Percentiles rank a stretch among this genome's conserved stretches.
Conservation (phyloP, 331 rosid genomes). For the Erythrophleum ivorense region DNA sequence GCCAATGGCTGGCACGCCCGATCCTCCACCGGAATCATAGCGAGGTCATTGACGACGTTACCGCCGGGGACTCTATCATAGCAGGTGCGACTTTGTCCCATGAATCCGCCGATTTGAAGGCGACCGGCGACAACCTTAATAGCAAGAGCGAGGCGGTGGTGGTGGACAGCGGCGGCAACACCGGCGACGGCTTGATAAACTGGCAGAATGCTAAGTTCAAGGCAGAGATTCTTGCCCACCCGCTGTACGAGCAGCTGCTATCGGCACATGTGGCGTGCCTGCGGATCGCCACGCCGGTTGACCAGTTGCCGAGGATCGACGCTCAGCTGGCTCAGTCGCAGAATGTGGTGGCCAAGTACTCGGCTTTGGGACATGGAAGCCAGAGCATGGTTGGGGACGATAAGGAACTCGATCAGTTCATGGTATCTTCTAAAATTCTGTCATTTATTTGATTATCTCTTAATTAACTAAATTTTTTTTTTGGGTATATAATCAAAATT, state of each 20-base stretch:
- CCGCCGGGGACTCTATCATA: slow-evolving; percentile 62
- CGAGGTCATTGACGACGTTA: slow-evolving; percentile 70
- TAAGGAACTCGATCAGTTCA: slow-evolving; percentile 91
- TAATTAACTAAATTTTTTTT: background rate
- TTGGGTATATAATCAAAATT: background rate
- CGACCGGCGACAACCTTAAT: slow-evolving; percentile 12
- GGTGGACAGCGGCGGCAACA: slow-evolving; percentile 46
- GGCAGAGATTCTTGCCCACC: slow-evolving; percentile 88
- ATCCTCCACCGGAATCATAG: slow-evolving; percentile 85
- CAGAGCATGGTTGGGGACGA: slow-evolving; percentile 68
- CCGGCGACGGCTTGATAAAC: slow-evolving; percentile 62
- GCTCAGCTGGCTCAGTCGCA: slow-evolving; percentile 95
- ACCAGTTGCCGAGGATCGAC: slow-evolving; percentile 95
- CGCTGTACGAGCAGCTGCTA: slow-evolving; percentile 86
- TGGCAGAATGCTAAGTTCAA: slow-evolving; percentile 90
- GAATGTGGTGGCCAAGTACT: slow-evolving; percentile 94
- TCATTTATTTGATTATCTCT: background rate
- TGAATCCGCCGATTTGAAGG: slow-evolving; percentile 65
- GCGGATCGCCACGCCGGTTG: slow-evolving; percentile 97
- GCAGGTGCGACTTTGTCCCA: slow-evolving; percentile 60
- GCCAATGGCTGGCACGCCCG: slow-evolving; percentile 82
- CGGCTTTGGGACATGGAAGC: slow-evolving; percentile 62
- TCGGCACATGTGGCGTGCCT: slow-evolving; percentile 96
- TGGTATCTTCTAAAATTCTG: slow-evolving; percentile 58
- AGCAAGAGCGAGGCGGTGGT: slow-evolving; percentile 56